Base-by-base conservation (phyloP, 2,329 filamentous ascomycete genomes). In the Hypoxylon sp. region DNA sequence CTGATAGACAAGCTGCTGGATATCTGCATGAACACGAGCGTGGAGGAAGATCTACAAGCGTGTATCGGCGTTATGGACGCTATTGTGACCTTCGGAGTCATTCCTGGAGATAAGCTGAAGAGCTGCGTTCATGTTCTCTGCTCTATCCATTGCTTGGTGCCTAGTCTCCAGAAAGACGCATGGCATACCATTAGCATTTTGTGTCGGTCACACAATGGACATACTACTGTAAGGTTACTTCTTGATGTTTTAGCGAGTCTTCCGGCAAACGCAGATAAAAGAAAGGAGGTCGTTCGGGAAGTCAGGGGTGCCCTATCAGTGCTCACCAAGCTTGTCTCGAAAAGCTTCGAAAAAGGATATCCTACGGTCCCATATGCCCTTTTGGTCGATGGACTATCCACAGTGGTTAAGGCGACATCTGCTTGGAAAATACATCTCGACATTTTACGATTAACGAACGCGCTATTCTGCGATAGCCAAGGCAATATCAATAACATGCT, bases 171-270 rank as follows among this genome's bases (percentile, higher is more conserved):
- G 64, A 88, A 89, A 68, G 84, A 87, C 44, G 86, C 91, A 2
- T 94, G 92, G 91, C 87, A 88, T 67, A 90, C 89, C 0, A 82
- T 94, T 32, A 85, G 87, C 75, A 91, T 93, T 70, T 82, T 94
- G 0, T 91, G 90, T 81, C 89, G 85, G 73, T 93, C 92, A 1
- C 91, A 93, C 75, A 88, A 93, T 70, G 91, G 91, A 19, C 90
- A 92, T 69, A 87, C 87, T 37, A 90, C 90, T 1, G 85, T 93
- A 50, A 85, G 88, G 60, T 86, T 91, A 24, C 79, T 93, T 21
- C 82, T 93, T 32, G 87, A 90, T 61, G 86, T 90, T 11, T 80
- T 92, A 24, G 84, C 84, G 46, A 83, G 84, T 58, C 82, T 86
- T 39, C 79, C 83, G 1, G 68, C 75, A 0, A 81, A 84, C 44